phyloP scores from a whole-genome alignment of 495 filamentous ascomycete genomes.

The Elasticomyces elasticus region DNA sequence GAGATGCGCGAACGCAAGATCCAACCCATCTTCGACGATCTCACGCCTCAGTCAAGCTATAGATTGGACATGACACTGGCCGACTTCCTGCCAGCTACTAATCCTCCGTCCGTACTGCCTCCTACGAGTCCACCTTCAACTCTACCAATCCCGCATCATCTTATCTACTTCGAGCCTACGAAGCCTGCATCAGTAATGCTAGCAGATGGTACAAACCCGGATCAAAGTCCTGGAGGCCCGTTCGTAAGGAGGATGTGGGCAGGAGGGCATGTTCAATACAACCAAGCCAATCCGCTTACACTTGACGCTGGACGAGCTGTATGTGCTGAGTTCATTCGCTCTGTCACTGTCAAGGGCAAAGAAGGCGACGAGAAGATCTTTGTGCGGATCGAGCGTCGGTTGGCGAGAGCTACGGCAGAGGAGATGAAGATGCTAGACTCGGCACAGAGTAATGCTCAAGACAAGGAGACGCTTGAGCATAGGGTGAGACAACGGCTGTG shows the following conservation, averaged over 20 bases:
- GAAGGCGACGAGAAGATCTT: constrained; percentile 50
- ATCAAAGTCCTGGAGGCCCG: constrained; percentile 31
- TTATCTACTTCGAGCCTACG: constrained; percentile 33
- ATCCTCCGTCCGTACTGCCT: constrained; percentile 22
- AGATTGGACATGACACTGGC: constrained; percentile 54
- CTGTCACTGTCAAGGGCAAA: constrained; percentile 47
- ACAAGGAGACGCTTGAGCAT: constrained; percentile 22
- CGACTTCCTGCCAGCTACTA: constrained; percentile 42
- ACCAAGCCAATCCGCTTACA: constrained; percentile 19
- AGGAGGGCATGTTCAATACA: constrained; percentile 29
- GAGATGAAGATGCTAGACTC: constrained; percentile 32
- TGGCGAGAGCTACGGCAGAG: constrained; percentile 24
- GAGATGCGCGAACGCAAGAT: constrained; percentile 37
- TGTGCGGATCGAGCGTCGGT: constrained; percentile 46
- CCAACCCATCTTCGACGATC: constrained; percentile 51
- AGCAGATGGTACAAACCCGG: constrained; percentile 35
- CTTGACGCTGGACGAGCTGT: constrained; percentile 44
- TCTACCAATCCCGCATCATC: constrained; percentile 31
- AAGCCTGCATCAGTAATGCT: constrained; percentile 24
- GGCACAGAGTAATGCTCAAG: constrained; percentile 26
- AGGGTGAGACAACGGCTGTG: constrained; percentile 37
- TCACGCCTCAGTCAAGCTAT: constrained; percentile 53
- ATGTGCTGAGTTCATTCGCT: constrained; percentile 56
- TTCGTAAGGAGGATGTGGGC: constrained; percentile 38
- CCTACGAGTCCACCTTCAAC: constrained; percentile 22